Base-by-base conservation (phyloP, 2,329 filamentous ascomycete genomes). In the Pyrenophora teres region DNA sequence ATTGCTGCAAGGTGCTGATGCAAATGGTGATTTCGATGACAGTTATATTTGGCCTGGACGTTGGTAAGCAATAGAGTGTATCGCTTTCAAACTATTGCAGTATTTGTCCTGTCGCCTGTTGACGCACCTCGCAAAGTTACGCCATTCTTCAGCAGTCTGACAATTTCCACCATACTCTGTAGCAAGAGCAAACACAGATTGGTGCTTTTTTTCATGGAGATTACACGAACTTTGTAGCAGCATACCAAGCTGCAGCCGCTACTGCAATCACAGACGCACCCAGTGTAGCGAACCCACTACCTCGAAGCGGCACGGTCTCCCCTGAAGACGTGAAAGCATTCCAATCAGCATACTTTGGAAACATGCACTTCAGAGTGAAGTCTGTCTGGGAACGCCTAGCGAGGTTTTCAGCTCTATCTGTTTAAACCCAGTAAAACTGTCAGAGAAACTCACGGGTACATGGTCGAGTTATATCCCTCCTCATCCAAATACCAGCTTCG, bases 401-500 rank as follows among this genome's bases (percentile, higher is more conserved):
- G 25, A 15, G 10, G 2, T 1, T 31, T 3, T 41, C n/a, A 41
- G 40, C 1, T 30, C 25, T 2, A 2, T 3, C 15, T 8, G 16
- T 2, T 8, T 2, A 6, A 7, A 18, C 39, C n/a, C 2, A 21
- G 1, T 1, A 19, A 13, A 9, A 8, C 2, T 10, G 1, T 8
- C 9, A 31, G 2, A 27, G n/a, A 1, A 32, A 7, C 38, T 40
- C 6, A 40, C 38, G 38, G 38, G 27, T 40, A 40, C 38, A 40
- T 40, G 13, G 38, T 40, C 38, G 38, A 40, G 19, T 40, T 40
- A 4, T 40, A 40, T n/a, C 38, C 38, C 38, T 40, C 21, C 38
- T 40, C 38, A 27, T 40, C 38, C 38, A 40, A 5, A 16, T 40
- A 40, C 38, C 38, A 40, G 25, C 38, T 40, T n/a, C n/a, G 38